Percentiles rank a stretch among this genome's conserved stretches.
These are phyloP conservation scores for Alternaria gansuensis DNA, from an alignment of 2,329 filamentous ascomycete species.

Conservation along the genomic window DNA sequence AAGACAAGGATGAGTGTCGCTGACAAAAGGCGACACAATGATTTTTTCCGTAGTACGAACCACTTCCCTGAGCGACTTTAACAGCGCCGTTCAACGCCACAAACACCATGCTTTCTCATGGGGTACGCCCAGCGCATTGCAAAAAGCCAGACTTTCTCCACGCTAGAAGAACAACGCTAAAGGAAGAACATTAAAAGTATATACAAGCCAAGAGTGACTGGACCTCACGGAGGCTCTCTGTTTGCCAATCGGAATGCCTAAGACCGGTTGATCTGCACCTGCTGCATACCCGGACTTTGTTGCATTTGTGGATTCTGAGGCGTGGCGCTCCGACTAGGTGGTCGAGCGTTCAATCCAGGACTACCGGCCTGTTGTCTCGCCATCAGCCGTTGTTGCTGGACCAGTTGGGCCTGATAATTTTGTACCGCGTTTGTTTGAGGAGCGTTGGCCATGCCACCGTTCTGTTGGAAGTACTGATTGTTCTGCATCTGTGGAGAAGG, in stretches of 20 bases:
- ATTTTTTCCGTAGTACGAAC: constrained; percentile 1
- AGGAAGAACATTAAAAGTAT: constrained; percentile 43
- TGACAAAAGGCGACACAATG: constrained; percentile 12
- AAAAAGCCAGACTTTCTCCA: constrained; percentile 13
- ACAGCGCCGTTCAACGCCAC: constrained; percentile 21
- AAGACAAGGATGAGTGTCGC: constrained; percentile 5
- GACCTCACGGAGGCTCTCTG: constrained; percentile 29
- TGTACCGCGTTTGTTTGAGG: constrained; percentile 48
- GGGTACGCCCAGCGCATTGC: constrained; percentile 5
- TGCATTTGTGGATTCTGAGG: constrained; percentile 50
- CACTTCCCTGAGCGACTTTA: constrained; percentile 3
- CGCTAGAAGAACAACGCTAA: constrained; percentile 29
- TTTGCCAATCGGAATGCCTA: constrained; percentile 18
- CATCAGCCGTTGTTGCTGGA: constrained; percentile 52
- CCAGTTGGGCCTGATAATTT: constrained; percentile 50
- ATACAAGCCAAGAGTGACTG: constrained; percentile 37
- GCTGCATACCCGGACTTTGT: constrained; percentile 47
- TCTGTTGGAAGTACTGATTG: constrained; percentile 48
- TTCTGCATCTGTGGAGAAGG: constrained; percentile 46
- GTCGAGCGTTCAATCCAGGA: constrained; percentile 44
- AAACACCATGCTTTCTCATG: constrained; percentile 22
- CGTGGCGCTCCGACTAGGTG: constrained; percentile 51
- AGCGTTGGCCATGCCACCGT: constrained; percentile 42
- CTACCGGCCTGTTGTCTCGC: constrained; percentile 44
- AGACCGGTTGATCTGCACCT: constrained; percentile 42